These are phyloP conservation scores for Penicillium psychrofluorescens DNA, from an alignment of 495 filamentous ascomycete genomes.

Conservation along the genomic window DNA sequence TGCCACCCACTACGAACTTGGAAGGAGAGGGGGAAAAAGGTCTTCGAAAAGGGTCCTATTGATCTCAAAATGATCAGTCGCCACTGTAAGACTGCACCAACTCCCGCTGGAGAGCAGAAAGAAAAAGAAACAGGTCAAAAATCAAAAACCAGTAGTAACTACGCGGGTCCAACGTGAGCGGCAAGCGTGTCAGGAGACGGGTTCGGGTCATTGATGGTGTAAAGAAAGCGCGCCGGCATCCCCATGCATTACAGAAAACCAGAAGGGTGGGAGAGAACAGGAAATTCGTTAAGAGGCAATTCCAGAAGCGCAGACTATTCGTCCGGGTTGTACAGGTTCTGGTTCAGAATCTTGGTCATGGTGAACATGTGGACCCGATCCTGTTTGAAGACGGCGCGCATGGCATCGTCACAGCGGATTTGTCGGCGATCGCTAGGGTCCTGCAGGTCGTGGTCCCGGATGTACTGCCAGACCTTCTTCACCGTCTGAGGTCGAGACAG, in stretches of 20 bases:
- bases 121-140: conserved; percentile 16
- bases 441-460: conserved; percentile 79
- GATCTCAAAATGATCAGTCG: background rate
- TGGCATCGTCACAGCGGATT: conserved; percentile 82
- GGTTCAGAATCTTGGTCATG: conserved; percentile 79
- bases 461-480: conserved; percentile 91
- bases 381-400: conserved; percentile 85
- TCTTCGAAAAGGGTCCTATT: too few species aligned
- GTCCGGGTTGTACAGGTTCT: conserved; percentile 58
- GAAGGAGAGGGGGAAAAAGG: too few species aligned
- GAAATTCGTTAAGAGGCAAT: conserved; percentile 17
- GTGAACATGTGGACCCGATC: conserved; percentile 96
- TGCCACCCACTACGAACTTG: too few species aligned
- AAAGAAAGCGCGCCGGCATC: conserved; percentile 18
- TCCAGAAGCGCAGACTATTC: conserved; percentile 34
- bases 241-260: conserved; percentile 23
- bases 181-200: conserved; percentile 1
- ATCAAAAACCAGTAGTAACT: conserved; percentile 8
- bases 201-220: conserved; percentile 8
- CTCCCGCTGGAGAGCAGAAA: conserved; percentile 32
- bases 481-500: conserved; percentile 91
- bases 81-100: conserved; percentile 24
- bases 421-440: conserved; percentile 86
- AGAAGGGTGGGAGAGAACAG: conserved; percentile 12
- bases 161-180: conserved; percentile 5